These are phyloP conservation scores for Ophiosphaerella narmari DNA, from an alignment of 2,329 filamentous ascomycete species.

Conservation along the genomic window DNA sequence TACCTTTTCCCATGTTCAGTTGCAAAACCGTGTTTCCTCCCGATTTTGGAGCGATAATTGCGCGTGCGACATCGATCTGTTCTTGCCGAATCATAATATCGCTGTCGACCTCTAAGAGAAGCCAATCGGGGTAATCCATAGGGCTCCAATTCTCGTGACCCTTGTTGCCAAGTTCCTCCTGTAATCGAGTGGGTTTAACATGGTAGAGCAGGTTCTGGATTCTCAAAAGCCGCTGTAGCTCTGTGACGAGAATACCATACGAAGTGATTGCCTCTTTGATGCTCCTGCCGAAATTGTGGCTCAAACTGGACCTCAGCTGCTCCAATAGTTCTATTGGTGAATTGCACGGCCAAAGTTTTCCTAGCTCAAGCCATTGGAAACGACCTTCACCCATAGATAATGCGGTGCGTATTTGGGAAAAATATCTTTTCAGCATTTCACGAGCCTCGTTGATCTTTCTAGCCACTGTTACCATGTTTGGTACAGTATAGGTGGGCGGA, in stretches of 20 bases:
- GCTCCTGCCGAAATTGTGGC: too few species aligned
- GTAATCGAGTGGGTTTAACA: slow-evolving; percentile 20
- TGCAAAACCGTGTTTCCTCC: slow-evolving; percentile 64
- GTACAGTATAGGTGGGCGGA: too few species aligned
- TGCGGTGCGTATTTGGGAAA: slow-evolving; percentile 20
- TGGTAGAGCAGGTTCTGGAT: slow-evolving; percentile 44
- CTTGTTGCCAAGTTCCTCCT: slow-evolving; percentile 52
- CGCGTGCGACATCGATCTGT: slow-evolving; percentile 65
- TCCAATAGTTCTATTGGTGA: slow-evolving; percentile 52
- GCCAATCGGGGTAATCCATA: slow-evolving; percentile 62
- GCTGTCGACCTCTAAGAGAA: slow-evolving; percentile 69
- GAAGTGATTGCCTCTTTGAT: too few species aligned
- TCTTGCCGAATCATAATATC: slow-evolving; percentile 65
- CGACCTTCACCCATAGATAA: slow-evolving; percentile 11
- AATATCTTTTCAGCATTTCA: too few species aligned
- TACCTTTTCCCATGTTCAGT: slow-evolving; percentile 68
- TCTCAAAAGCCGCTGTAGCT: slow-evolving; percentile 53
- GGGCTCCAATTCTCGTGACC: slow-evolving; percentile 64
- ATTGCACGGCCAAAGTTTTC: slow-evolving; percentile 52
- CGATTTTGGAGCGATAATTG: slow-evolving; percentile 61
- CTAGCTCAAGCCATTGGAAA: slow-evolving; percentile 20
- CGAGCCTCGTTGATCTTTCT: too few species aligned
- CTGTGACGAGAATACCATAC: slow-evolving; percentile 51
- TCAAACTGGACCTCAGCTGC: slow-evolving; percentile 46
- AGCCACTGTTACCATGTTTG: too few species aligned